phyloP scores from a whole-genome alignment of 768 basidiomycete genomes.

The Lepiota venenata region DNA sequence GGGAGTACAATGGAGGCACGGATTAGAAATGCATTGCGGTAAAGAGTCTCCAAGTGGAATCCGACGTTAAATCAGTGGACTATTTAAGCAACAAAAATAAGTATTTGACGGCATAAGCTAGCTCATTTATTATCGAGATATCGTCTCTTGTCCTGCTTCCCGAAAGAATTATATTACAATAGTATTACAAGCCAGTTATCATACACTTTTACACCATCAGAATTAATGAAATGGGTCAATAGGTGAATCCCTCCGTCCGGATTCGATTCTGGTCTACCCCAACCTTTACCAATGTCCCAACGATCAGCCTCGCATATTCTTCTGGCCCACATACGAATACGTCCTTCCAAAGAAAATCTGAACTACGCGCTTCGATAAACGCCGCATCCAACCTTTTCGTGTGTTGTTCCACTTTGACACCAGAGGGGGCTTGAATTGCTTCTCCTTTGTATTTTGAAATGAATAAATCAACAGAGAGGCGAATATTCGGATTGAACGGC shows the following conservation, averaged over 20 bases:
- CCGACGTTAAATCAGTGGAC: too few species aligned
- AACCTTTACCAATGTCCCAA: constrained; percentile 28
- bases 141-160: too few species aligned
- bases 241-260: constrained; percentile 39
- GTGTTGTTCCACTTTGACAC: constrained; percentile 15
- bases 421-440: constrained; percentile 2
- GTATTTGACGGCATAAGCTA: too few species aligned
- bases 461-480: constrained; percentile 40
- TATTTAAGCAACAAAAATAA: too few species aligned
- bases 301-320: constrained; percentile 37
- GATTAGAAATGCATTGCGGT: too few species aligned
- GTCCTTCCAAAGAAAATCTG: constrained; percentile 21
- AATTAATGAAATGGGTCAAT: constrained; percentile 21
- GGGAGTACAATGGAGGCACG: too few species aligned
- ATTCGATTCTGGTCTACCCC: constrained; percentile 32
- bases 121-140: too few species aligned
- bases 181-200: neutral
- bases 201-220: neutral
- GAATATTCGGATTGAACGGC: constrained; percentile 12
- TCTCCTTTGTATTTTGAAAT: constrained; percentile 14
- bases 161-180: too few species aligned
- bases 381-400: constrained; percentile 20
- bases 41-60: too few species aligned
- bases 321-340: constrained; percentile 50
- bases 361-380: constrained; percentile 15